Conservation (phyloP, 169 alveolate species). For the Plasmodium adleri region DNA sequence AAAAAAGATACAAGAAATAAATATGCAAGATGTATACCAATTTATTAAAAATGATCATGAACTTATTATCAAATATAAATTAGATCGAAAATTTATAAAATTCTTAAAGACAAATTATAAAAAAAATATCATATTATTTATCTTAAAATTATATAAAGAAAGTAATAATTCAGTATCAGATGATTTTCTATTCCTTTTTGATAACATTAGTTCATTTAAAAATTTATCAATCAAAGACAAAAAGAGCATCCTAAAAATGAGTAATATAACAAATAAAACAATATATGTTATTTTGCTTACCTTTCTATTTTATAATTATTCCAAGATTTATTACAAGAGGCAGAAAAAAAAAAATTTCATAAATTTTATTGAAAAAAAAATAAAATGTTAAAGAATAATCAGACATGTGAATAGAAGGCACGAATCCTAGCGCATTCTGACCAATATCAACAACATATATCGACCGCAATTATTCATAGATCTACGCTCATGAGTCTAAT, state of each 20-base stretch:
- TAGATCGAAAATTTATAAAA: conserved; percentile 49
- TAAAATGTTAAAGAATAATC: neutral
- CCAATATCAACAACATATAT: no score
- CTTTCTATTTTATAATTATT: conserved; percentile 59
- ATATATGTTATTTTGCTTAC: conserved; percentile 31
- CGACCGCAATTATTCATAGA: no score
- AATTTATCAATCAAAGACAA: conserved; percentile 28
- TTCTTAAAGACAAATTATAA: conserved; percentile 53
- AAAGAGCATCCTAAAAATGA: conserved; percentile 59
- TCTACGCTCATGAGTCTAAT: no score
- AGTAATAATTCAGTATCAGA: conserved; percentile 25
- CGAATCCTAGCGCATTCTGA: no score
- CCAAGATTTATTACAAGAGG: conserved; percentile 51
- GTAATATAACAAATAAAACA: conserved; percentile 62
- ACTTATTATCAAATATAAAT: conserved; percentile 55
- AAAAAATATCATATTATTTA: conserved; percentile 36
- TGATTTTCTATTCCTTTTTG: conserved; percentile 45
- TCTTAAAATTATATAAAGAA: conserved; percentile 48
- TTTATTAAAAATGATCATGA: conserved; percentile 65
- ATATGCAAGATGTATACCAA: conserved; percentile 42
- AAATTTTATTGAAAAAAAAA: conserved; percentile 42
- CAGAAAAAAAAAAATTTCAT: conserved; percentile 20
- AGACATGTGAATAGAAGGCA: no score
- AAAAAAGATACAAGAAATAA: conserved; percentile 36
- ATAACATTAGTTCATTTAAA: conserved; percentile 39